A percentile compares a stretch with the other conserved stretches of the same genome.
These are phyloP conservation scores for Trichoderma parareesei DNA, from an alignment of 495 filamentous ascomycete genomes.

Conservation along the genomic window DNA sequence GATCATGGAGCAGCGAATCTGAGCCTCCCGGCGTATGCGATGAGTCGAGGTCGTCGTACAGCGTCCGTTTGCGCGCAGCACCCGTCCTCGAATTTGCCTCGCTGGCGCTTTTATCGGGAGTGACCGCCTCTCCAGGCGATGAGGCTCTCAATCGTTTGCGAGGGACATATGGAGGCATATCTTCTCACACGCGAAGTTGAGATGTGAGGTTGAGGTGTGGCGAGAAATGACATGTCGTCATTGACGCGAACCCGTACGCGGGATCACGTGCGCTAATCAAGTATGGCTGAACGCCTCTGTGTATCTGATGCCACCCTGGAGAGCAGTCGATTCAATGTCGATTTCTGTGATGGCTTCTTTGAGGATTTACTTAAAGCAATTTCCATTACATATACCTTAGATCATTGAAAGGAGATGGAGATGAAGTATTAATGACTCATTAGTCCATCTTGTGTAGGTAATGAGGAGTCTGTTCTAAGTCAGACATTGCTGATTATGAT, in stretches of 20 bases:
- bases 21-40: constrained; percentile 32
- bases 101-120: not conserved
- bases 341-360: not conserved
- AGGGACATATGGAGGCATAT: constrained; percentile 40
- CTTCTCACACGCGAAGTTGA: not conserved
- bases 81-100: not conserved
- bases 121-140: constrained; percentile 15
- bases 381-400: too few species aligned
- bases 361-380: too few species aligned
- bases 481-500: too few species aligned
- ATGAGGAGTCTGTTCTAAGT: too few species aligned
- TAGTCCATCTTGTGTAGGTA: too few species aligned
- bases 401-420: too few species aligned
- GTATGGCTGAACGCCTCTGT: too few species aligned
- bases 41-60: constrained; percentile 64
- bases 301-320: not conserved
- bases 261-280: not conserved
- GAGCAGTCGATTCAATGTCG: not conserved
- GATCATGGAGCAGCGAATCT: constrained; percentile 34
- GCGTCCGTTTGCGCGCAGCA: constrained; percentile 42
- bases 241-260: constrained; percentile 3
- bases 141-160: constrained; percentile 36
- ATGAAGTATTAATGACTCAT: too few species aligned
- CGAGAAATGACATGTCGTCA: not conserved
- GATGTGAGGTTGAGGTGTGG: not conserved